A percentile compares a stretch with the other conserved stretches of the same genome.
Evolutionary conservation across 2,329 filamentous ascomycete species (phyloP).

Genomic region (Venturia pyrina): DNA sequence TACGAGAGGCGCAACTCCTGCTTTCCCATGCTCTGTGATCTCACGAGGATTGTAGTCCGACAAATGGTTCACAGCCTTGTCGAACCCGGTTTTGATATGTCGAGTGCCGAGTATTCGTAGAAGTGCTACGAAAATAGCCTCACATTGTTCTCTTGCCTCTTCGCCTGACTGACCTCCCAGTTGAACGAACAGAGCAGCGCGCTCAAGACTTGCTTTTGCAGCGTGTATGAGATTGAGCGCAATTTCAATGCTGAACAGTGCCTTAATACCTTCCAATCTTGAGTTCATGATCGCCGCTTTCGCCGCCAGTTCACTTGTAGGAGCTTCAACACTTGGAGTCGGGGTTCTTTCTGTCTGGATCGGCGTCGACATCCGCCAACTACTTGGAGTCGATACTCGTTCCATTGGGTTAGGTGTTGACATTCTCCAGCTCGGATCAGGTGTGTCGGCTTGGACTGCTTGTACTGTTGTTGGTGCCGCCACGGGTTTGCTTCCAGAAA

Average conservation of each 20-base stretch:
- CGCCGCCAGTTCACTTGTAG: constrained; percentile 83
- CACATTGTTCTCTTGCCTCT: constrained; percentile 80
- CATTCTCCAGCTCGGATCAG: not conserved
- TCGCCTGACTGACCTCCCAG: constrained; percentile 72
- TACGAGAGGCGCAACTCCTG: constrained; percentile 79
- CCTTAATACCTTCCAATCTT: constrained; percentile 85
- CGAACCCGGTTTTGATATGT: constrained; percentile 88
- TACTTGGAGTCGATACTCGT: constrained; percentile 13
- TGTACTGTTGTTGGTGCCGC: constrained; percentile 10
- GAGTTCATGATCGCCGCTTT: constrained; percentile 98
- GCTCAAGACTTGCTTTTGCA: constrained; percentile 79
- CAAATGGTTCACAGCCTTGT: constrained; percentile 83
- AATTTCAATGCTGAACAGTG: constrained; percentile 92
- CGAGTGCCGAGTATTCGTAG: constrained; percentile 74
- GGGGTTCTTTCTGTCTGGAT: constrained; percentile 11
- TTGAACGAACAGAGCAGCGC: constrained; percentile 70
- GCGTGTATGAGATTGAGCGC: constrained; percentile 80
- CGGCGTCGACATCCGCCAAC: constrained; percentile 12
- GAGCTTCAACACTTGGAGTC: constrained; percentile 38
- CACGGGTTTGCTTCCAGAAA: constrained; percentile 36
- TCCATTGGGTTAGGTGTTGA: constrained; percentile 15
- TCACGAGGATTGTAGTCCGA: constrained; percentile 86
- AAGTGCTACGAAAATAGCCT: constrained; percentile 75
- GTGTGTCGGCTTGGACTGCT: constrained; percentile 15
- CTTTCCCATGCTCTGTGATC: constrained; percentile 54